Evolutionary conservation across 768 basidiomycete genomes (phyloP).

Genomic region (Dictyophora rubrovolvata): DNA sequence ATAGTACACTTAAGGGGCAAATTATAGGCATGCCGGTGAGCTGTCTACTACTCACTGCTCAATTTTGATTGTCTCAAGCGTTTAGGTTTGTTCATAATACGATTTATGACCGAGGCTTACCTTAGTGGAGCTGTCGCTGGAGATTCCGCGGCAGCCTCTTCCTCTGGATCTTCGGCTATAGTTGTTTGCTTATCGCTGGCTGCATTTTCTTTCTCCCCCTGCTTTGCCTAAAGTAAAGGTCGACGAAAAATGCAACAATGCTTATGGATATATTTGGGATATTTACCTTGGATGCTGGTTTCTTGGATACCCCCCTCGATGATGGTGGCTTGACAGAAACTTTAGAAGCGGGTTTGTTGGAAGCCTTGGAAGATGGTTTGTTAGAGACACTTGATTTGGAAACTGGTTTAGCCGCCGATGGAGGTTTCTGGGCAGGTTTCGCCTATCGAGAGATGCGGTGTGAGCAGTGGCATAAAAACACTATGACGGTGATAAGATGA

Average conservation of each 20-base stretch:
- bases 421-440: neutral
- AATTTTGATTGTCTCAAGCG: too few species aligned
- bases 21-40: too few species aligned
- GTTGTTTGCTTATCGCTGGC: neutral
- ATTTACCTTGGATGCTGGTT: slow-evolving; percentile 5
- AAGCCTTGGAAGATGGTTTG: slow-evolving; percentile 3
- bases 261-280: neutral
- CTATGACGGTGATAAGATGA: neutral
- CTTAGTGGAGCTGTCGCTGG: neutral
- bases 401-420: slow-evolving; percentile 3
- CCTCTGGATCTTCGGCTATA: slow-evolving; percentile 6
- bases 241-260: neutral
- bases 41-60: too few species aligned
- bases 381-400: neutral
- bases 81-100: too few species aligned
- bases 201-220: neutral
- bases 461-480: neutral
- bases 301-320: neutral
- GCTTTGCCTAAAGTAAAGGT: neutral
- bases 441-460: neutral
- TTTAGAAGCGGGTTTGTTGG: slow-evolving; percentile 2
- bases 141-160: slow-evolving; percentile 5
- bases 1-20: too few species aligned
- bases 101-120: neutral
- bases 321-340: neutral